Evolutionary conservation across 2,329 filamentous ascomycete species (phyloP), one percentile per base, ranked within the genome.

Genomic region (Colletotrichum truncatum): DNA sequence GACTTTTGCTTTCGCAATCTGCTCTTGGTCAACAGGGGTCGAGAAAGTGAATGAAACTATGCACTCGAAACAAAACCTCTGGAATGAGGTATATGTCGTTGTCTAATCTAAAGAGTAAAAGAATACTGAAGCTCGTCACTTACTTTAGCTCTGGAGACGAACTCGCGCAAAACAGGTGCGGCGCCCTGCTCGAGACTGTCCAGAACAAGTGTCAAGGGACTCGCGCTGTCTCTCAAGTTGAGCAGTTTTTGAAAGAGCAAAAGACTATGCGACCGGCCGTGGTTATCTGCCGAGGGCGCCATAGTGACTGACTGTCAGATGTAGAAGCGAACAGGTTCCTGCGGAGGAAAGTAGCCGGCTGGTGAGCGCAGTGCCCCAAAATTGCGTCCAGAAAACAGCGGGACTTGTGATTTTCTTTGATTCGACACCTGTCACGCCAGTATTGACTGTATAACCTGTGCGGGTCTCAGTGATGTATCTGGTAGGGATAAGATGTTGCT

Each of bases 101-200:
- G n/a, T n/a, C n/a, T n/a, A n/a, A n/a, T n/a, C n/a, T n/a, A n/a
- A n/a, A n/a, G n/a, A n/a, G n/a, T n/a, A n/a, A n/a, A n/a, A n/a
- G 9, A 32, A 21, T 6, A 25, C 34, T 16, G 25, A 18, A 18
- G 11, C 54, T 30, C 7, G 38, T 49, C 9, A 70, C 79, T 64
- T 70, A 92, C 93, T 82, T 91, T 92, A 58, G 92, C 93, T 71
- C 94, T 86, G 48, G 84, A 82, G 57, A 92, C 87, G 77, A 95
- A 93, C 77, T 97, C 94, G 16, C 82, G 80, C 2, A 95, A 69
- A 4, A 97, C 79, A 0, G 90, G 89, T 28, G 83, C 84, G 6
- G 89, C 92, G 25, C 90, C 89, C 78, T 97, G 94, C 79, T 97
- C 93, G 28, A 98, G 83, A 32, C 86, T 93, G 77, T 98, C 95